Evolutionary conservation across 805 yeast genomes (phyloP).

Genomic region (Suhomyces sp.): DNA sequence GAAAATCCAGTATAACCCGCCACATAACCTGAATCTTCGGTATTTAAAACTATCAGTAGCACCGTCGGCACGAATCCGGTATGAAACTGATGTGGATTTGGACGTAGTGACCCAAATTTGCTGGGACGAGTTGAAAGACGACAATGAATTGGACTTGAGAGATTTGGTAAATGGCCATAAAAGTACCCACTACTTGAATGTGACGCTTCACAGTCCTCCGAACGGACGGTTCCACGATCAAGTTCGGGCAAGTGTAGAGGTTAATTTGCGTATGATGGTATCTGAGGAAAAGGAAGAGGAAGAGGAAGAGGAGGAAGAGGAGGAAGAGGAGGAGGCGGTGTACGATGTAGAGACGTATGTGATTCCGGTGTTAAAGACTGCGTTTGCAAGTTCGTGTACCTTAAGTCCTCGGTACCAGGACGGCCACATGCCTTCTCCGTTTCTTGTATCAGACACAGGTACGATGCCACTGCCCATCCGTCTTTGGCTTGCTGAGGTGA

Average conservation of each 20-base stretch:
- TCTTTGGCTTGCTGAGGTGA: constrained; percentile 23
- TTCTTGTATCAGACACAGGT: constrained; percentile 23
- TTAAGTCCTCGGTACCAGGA: constrained; percentile 26
- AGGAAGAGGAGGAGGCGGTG: constrained; percentile 16
- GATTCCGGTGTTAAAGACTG: constrained; percentile 23
- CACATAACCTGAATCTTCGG: constrained; percentile 12
- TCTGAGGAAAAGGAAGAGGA: constrained; percentile 15
- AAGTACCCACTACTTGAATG: constrained; percentile 15
- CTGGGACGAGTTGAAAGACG: constrained; percentile 41
- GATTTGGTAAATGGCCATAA: constrained; percentile 10
- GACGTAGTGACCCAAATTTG: constrained; percentile 20
- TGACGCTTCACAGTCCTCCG: constrained; percentile 24
- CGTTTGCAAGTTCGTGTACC: constrained; percentile 20
- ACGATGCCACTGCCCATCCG: constrained; percentile 31
- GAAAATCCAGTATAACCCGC: constrained; percentile 15
- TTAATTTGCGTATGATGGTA: constrained; percentile 26
- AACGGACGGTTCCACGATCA: constrained; percentile 8
- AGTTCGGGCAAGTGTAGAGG: constrained; percentile 6
- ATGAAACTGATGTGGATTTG: constrained; percentile 12
- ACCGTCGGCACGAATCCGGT: constrained; percentile 17
- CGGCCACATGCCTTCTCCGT: constrained; percentile 39
- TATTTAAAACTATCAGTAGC: constrained; percentile 21
- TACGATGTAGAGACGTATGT: constrained; percentile 22
- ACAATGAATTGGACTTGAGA: constrained; percentile 30
- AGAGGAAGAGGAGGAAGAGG: constrained; percentile 13